A percentile compares a stretch with the other conserved stretches of the same genome.
Evolutionary conservation across 768 basidiomycete species (phyloP).

Genomic region (Psilocybe cubensis): DNA sequence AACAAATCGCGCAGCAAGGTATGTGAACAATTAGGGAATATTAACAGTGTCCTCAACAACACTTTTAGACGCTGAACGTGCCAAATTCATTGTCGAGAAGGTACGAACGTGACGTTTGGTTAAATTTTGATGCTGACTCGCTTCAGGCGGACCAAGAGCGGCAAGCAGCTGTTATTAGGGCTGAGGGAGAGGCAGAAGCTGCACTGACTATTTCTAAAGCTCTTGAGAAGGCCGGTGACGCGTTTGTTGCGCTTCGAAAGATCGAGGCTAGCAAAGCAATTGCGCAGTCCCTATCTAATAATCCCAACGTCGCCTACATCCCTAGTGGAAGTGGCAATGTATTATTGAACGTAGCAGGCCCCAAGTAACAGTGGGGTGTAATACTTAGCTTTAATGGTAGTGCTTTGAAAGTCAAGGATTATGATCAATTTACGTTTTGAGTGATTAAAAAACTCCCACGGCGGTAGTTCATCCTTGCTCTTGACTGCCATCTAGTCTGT

Average conservation of each 20-base stretch:
- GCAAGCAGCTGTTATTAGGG: constrained; percentile 96
- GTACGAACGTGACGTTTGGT: constrained; percentile 37
- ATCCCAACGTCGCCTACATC: constrained; percentile 88
- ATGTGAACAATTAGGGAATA: constrained; percentile 12
- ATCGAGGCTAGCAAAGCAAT: constrained; percentile 99
- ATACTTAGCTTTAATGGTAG: constrained; percentile 4
- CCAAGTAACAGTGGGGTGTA: constrained; percentile 35
- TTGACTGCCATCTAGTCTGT: constrained; percentile 53
- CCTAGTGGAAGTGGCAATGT: constrained; percentile 81
- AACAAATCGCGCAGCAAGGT: constrained; percentile 99
- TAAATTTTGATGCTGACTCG: constrained; percentile 14
- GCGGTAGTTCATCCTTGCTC: constrained; percentile 39
- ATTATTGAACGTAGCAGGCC: constrained; percentile 78
- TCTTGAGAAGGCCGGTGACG: constrained; percentile 93
- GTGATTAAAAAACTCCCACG: constrained; percentile 46
- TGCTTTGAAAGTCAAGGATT: constrained; percentile 5
- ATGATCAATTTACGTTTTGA: constrained; percentile 25
- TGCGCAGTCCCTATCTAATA: constrained; percentile 77
- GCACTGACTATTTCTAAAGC: constrained; percentile 91
- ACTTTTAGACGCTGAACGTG: constrained; percentile 88
- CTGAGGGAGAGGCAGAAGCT: constrained; percentile 98
- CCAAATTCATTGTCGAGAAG: constrained; percentile 99
- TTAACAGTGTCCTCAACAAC: constrained; percentile 5
- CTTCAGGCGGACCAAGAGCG: constrained; percentile 96
- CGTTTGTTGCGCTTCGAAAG: constrained; percentile 91